Conservation (phyloP, 2,329 filamentous ascomycete genomes). For the Westerdykella aurantiaca region DNA sequence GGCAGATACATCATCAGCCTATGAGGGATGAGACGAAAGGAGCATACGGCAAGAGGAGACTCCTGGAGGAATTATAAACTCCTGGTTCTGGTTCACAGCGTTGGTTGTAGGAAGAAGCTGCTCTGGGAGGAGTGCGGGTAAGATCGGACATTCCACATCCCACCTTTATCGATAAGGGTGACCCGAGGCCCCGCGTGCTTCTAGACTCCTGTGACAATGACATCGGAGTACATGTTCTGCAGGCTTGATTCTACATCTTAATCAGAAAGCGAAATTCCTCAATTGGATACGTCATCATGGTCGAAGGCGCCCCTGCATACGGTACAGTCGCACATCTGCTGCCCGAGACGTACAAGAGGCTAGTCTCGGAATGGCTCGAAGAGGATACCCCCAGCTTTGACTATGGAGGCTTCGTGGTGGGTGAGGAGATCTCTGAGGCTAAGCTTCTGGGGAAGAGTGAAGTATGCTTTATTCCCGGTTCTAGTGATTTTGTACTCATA, state of each 20-base stretch:
- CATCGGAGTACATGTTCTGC: not conserved
- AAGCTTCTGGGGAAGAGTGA: conserved; percentile 53
- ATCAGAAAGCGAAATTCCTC: not conserved
- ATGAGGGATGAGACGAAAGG: not conserved
- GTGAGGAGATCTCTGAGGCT: conserved; percentile 52
- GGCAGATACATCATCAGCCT: no score
- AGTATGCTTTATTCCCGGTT: conserved; percentile 28
- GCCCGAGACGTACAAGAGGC: conserved; percentile 75
- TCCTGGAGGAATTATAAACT: no score
- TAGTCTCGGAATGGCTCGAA: conserved; percentile 78
- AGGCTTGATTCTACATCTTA: no score
- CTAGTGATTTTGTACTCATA: not conserved
- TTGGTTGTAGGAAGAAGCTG: no score
- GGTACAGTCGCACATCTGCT: conserved; percentile 67
- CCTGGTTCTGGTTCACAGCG: no score
- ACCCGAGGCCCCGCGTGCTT: not conserved
- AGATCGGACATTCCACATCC: not conserved
- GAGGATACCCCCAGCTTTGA: conserved; percentile 97
- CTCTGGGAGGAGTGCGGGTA: no score
- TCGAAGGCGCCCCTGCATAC: conserved; percentile 51
- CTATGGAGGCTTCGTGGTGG: conserved; percentile 95
- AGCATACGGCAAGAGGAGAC: not conserved
- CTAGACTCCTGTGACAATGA: not conserved
- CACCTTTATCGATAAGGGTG: conserved; percentile 2
- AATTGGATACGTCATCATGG: conserved; percentile 10